Conservation (phyloP, 2,329 filamentous ascomycete genomes). For the Penicillium frequentans region DNA sequence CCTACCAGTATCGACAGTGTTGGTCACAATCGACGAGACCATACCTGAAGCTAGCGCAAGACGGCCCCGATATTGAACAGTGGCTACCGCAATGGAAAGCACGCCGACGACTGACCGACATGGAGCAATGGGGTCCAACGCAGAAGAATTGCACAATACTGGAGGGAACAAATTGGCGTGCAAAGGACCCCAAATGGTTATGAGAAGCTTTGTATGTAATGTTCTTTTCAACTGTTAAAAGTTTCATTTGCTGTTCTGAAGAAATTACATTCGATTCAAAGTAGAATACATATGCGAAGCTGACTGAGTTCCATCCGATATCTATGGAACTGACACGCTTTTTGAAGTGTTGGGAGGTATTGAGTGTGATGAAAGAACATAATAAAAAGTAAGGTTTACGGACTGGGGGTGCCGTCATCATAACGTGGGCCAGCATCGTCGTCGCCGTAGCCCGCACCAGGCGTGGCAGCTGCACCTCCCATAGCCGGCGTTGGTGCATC, state of each 20-base stretch:
- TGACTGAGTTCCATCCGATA: conserved; percentile 14
- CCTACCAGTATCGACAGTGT: too few relatives aligned
- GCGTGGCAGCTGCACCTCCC: conserved; percentile 39
- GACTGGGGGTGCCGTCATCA: conserved; percentile 46
- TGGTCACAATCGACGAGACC: too few relatives aligned
- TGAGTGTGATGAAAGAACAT: conserved; percentile 9
- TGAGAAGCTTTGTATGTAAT: not conserved
- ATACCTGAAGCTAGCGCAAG: too few relatives aligned
- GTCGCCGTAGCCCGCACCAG: conserved; percentile 37
- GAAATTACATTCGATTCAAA: conserved; percentile 17
- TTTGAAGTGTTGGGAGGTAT: conserved; percentile 8
- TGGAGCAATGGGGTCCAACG: too few relatives aligned
- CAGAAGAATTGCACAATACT: too few relatives aligned
- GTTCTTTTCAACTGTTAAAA: not conserved
- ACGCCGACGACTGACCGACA: too few relatives aligned
- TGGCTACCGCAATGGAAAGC: too few relatives aligned
- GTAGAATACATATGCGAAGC: conserved; percentile 26
- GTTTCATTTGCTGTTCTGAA: conserved; percentile 13
- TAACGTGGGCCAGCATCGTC: conserved; percentile 46
- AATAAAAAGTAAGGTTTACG: conserved; percentile 22
- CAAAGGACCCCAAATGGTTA: too few relatives aligned
- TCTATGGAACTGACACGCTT: conserved; percentile 15
- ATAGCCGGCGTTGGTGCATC: conserved; percentile 53
- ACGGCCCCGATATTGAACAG: too few relatives aligned
- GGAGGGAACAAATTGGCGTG: too few relatives aligned